These are phyloP conservation scores for Rhynchospora tenuis DNA, from an alignment of 176 grass and related monocot species.

Conservation along the genomic window DNA sequence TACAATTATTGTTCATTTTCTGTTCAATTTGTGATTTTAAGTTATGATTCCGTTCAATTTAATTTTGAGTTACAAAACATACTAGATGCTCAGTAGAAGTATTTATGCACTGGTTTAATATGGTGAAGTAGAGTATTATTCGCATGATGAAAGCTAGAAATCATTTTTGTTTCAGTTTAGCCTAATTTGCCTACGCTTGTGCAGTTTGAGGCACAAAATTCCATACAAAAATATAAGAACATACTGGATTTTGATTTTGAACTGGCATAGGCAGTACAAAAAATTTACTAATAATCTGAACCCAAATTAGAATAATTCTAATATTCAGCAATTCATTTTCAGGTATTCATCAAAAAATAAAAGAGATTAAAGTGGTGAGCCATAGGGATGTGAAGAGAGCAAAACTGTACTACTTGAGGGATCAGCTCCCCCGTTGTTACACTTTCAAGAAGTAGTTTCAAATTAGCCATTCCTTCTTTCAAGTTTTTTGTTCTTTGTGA, in stretches of 20 bases:
- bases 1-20: no score
- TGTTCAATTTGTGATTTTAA: no score
- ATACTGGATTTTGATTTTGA: background rate
- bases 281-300: background rate
- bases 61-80: no score
- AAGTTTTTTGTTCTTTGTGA: slow-evolving; percentile 26
- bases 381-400: slow-evolving; percentile 96
- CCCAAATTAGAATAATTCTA: background rate
- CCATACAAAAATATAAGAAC: background rate
- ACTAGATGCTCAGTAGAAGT: no score
- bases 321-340: background rate
- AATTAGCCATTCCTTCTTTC: background rate
- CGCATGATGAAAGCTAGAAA: background rate
- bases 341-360: slow-evolving; percentile 95
- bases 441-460: slow-evolving; percentile 77
- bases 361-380: slow-evolving; percentile 92
- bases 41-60: no score
- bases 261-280: slow-evolving; percentile 11
- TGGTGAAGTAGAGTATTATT: no score
- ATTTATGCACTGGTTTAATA: no score
- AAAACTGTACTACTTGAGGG: slow-evolving; percentile 86
- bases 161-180: background rate
- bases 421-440: slow-evolving; percentile 87
- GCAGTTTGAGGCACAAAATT: background rate
- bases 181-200: background rate